Base-by-base conservation (phyloP, 2,329 filamentous ascomycete genomes). In the Pezicula radicicola region DNA sequence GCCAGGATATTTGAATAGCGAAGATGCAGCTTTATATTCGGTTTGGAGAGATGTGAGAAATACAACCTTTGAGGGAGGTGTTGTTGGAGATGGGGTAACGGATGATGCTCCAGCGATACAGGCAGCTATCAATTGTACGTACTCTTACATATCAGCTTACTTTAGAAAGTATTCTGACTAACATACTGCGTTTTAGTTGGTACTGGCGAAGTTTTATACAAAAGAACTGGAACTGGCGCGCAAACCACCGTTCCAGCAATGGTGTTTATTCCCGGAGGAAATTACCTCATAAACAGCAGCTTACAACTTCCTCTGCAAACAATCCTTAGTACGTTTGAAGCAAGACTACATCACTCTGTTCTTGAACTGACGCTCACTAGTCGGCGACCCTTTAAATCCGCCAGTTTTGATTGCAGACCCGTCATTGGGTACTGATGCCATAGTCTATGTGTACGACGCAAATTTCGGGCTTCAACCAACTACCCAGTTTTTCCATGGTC, bases 31-130 rank as follows among this genome's bases (percentile, higher is more conserved):
- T 9, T 30, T 45, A 8, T 45, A 45, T 28, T 45, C 42, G 8
- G 42, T 45, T 9, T 45, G 42, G 42, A 45, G 42, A 16, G 42
- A 45, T 45, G 42, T 45, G 4, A 45, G 19, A 45, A 45, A 45
- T 28, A 27, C 42, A 6, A 45, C 19, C 1, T 45, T 45, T 16
- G 21, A 19, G 15, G 42, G 42, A 25, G 42, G 42, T 28, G 42
- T 45, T 4, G 42, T 45, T 15, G 42, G 19, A 45, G 42, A 45
- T 15, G 42, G 42, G 25, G n/a, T 45, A 15, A 45, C 42, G 12
- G 42, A 45, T 45, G 42, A 45, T 28, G 19, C 42, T 9, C 19
- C 19, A 27, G 42, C 42, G 25, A 45, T 45, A 27, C 42, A 45
- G 15, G 42, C 9, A 16, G 42, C 42, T 10, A 45, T 45, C 19